A percentile compares a stretch with the other conserved stretches of the same genome.
Evolutionary conservation across 2,329 filamentous ascomycete genomes (phyloP).

Genomic region (Colletotrichum costaricense): DNA sequence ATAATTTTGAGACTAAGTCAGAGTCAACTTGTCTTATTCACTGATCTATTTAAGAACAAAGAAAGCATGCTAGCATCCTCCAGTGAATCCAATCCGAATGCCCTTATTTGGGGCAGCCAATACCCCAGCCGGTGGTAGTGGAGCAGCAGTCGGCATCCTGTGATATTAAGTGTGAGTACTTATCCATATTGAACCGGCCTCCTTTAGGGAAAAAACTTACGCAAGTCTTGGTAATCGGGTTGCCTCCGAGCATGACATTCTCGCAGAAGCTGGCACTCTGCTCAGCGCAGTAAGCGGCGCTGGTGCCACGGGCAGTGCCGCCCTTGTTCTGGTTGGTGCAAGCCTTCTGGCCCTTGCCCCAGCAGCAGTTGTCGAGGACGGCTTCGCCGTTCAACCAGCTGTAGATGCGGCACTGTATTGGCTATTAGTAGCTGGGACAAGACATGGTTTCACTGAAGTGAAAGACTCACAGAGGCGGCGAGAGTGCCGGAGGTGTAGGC

Average conservation of each 20-base stretch:
- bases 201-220: not conserved
- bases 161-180: not conserved
- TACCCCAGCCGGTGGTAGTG: not conserved
- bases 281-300: not conserved
- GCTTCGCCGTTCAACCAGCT: not conserved
- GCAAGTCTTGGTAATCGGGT: not conserved
- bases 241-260: constrained; percentile 2
- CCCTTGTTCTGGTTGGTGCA: constrained; percentile 10
- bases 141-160: constrained; percentile 1
- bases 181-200: not conserved
- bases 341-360: constrained; percentile 16
- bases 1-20: too few relatives aligned
- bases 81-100: too few relatives aligned
- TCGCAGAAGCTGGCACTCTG: constrained; percentile 15
- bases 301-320: constrained; percentile 8
- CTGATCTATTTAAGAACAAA: too few relatives aligned
- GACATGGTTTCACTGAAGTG: too few relatives aligned
- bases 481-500: not conserved
- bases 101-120: not conserved
- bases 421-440: not conserved
- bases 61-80: too few relatives aligned
- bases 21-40: too few relatives aligned
- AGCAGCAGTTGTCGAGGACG: constrained; percentile 17
- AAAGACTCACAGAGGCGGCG: not conserved
- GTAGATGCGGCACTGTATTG: not conserved